Base-by-base conservation (phyloP, 2,329 filamentous ascomycete genomes). In the Fusarium aywerte region DNA sequence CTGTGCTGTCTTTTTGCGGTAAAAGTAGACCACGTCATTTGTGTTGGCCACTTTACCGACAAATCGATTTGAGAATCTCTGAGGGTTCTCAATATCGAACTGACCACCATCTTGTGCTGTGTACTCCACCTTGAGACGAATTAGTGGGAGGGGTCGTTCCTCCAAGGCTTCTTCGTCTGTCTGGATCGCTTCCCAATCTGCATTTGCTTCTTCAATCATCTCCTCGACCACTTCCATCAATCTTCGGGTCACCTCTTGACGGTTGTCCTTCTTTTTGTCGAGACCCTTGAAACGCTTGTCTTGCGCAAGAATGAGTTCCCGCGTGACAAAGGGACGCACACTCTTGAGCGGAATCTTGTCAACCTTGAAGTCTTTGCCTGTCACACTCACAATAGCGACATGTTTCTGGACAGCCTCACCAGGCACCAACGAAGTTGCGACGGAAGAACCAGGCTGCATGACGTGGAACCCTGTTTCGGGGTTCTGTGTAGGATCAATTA, bases 361-460 rank as follows among this genome's bases (percentile, higher is more conserved):
- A 13, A 89, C 85, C 43, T 88, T 87, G 77, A 97, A 97, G 12
- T 94, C 87, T 60, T 89, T 92, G 10, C 94, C 95, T 0, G 89
- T 96, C 51, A 99, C 82, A 69, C 85, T 96, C 48, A 98, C 77
- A 20, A 99, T 90, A 2, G 93, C 90, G 8, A 98, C 92, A 57
- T 98, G 92, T 76, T 99, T 99, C 9, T 92, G 84, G 2, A 93
- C 92, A 1, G 96, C 92, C 79, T 99, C 96, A 27, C 94, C 94
- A 0, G 92, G 90, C 10, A 96, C 89, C 0, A 99, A 82, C 0
- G 96, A 98, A 2, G 96, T 99, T 1, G 95, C 96, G 1, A 99
- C 91, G 0, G 96, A 98, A 0, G 96, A 99, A 0, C 96, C 96
- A 1, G 96, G 96, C 74, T 99, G 96, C 88, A 99, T 97, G 66